A percentile compares a stretch with the other conserved stretches of the same genome.
phyloP scores from a whole-genome alignment of 805 yeast species.

The Kodamaea fukazawae region DNA sequence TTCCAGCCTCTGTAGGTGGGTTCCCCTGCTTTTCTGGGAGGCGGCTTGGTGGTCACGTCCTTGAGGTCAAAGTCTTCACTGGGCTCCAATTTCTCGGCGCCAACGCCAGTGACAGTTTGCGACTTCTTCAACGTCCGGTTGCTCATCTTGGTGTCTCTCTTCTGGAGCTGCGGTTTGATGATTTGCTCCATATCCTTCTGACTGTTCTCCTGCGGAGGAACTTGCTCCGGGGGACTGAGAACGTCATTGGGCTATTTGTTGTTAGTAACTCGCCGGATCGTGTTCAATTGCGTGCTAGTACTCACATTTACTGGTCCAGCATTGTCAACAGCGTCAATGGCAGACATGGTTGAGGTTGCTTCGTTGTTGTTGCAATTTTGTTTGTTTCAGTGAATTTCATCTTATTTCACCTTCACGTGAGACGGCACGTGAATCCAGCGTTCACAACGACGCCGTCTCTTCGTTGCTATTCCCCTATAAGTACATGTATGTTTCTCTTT shows the following conservation, averaged over 20 bases:
- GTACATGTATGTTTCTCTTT: too few relatives aligned
- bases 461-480: too few relatives aligned
- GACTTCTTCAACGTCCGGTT: conserved; percentile 3
- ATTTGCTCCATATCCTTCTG: conserved; percentile 11
- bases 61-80: conserved; percentile 39
- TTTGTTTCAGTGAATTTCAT: conserved; percentile 2
- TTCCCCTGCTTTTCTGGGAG: conserved; percentile 51
- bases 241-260: conserved; percentile 29
- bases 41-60: conserved; percentile 33
- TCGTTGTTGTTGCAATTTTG: conserved; percentile 1
- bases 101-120: conserved; percentile 1
- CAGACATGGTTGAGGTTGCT: conserved; percentile 5
- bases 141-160: background rate
- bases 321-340: conserved; percentile 5
- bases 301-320: too few relatives aligned
- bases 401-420: conserved; percentile 7
- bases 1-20: conserved; percentile 90
- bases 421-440: too few relatives aligned
- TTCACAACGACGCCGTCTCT: too few relatives aligned
- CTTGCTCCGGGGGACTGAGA: conserved; percentile 34
- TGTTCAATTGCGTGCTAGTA: too few relatives aligned
- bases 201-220: conserved; percentile 9
- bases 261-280: conserved; percentile 14
- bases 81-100: conserved; percentile 20
- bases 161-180: conserved; percentile 3